A percentile compares a stretch with the other conserved stretches of the same genome.
These are phyloP conservation scores for Hemileccinum rubropunctum DNA, from an alignment of 768 basidiomycete species.

Conservation along the genomic window DNA sequence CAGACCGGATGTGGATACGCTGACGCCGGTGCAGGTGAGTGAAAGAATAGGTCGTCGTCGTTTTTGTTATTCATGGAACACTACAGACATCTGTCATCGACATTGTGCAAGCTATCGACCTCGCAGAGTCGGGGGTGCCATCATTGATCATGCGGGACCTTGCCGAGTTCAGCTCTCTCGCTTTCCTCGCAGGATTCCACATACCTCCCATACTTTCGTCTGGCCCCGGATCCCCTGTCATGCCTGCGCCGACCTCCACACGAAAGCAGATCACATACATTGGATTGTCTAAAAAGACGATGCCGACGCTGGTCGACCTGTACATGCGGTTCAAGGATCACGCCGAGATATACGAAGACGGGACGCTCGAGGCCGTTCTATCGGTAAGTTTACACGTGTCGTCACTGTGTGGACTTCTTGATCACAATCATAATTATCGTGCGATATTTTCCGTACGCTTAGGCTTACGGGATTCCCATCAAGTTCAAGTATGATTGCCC, in stretches of 20 bases:
- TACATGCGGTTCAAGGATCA: constrained; percentile 65
- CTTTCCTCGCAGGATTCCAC: constrained; percentile 81
- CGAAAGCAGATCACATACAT: constrained; percentile 83
- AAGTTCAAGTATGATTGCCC: constrained; percentile 96
- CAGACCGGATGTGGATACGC: constrained; percentile 78
- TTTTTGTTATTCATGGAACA: constrained; percentile 8
- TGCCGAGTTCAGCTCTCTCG: constrained; percentile 81
- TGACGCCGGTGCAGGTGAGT: constrained; percentile 77
- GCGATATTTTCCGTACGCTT: neutral
- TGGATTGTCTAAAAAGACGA: constrained; percentile 81
- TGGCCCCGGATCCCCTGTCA: constrained; percentile 10
- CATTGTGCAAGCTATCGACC: constrained; percentile 64
- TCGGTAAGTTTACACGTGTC: constrained; percentile 46
- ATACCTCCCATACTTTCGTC: constrained; percentile 29
- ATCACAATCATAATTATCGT: neutral
- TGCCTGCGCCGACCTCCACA: constrained; percentile 19
- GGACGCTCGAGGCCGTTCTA: constrained; percentile 80
- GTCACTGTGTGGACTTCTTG: neutral
- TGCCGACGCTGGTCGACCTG: constrained; percentile 81
- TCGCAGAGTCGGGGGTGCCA: constrained; percentile 56
- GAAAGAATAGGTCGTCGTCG: neutral
- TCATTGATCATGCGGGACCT: constrained; percentile 81
- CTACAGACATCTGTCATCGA: constrained; percentile 68
- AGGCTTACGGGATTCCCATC: constrained; percentile 90
- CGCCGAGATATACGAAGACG: constrained; percentile 68